Base-by-base conservation (phyloP, 2,329 filamentous ascomycete genomes). In the Botrytis medusae region DNA sequence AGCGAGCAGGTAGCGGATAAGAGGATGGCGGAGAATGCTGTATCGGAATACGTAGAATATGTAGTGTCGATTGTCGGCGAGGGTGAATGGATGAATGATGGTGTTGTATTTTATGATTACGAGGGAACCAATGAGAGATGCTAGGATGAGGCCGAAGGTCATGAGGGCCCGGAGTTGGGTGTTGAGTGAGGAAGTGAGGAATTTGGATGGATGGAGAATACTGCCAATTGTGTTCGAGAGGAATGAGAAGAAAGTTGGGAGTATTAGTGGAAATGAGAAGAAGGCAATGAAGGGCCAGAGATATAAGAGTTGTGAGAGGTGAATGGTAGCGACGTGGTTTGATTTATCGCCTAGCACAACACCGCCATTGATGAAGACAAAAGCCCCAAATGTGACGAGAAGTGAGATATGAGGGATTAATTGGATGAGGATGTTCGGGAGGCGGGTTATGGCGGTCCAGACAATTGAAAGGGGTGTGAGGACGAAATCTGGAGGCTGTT, bases 51-150 rank as follows among this genome's bases (percentile, higher is more conserved):
- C 86, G 83, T 99, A 99, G 82, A 99, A 99, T 81, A 97, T 92
- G 84, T 97, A 99, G 82, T 99, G 96, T 3, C 96, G 87, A 82
- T 99, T 99, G 82, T 99, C 96, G 48, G 96, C 96, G 0, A 98
- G 87, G 0, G 95, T 97, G 81, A 98, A 99, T 0, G 96, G 95
- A 80, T 99, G 96, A 61, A 98, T 89, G 75, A 97, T 92, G 48
- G 96, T 99, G 86, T 98, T 98, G 86, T 88, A 92, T 75, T 89
- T 88, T 37, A 98, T 90, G 32, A 90, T 81, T 20, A 80, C 77
- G 2, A 84, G 63, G 37, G 16, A 54, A 7, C n/a, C 57, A 4
- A 37, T n/a, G 40, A 73, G 22, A 25, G 34, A 62, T 6, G 46
- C 46, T 9, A 69, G n/a, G n/a, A 64, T 20, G 22, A 65, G 29